Conservation (phyloP, 2,329 filamentous ascomycete species). For the Ceratocystis ficicola region DNA sequence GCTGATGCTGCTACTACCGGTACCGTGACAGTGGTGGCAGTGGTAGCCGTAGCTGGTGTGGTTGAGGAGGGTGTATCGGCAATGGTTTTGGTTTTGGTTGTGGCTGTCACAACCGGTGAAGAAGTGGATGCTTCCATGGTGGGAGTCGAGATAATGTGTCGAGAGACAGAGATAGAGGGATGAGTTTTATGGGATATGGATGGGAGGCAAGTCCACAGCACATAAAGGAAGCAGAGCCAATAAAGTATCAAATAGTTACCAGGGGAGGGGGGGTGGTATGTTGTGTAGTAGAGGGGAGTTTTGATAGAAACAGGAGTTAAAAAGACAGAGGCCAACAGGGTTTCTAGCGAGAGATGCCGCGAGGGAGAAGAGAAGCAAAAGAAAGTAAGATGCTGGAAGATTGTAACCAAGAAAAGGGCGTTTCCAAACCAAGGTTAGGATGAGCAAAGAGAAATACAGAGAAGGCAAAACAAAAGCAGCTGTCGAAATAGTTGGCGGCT, state of each 20-base stretch:
- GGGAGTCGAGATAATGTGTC: background rate
- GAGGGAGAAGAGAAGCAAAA: background rate
- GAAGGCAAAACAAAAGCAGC: background rate
- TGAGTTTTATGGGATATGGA: background rate
- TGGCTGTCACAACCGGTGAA: background rate
- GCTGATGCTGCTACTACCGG: no score
- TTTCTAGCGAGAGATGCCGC: background rate
- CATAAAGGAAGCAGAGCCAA: background rate
- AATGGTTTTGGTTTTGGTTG: conserved; percentile 23
- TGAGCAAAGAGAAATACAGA: background rate
- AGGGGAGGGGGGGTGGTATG: background rate
- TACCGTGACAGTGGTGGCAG: conserved; percentile 39
- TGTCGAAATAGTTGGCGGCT: background rate
- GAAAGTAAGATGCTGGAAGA: background rate
- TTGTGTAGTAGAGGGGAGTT: background rate
- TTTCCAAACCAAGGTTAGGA: background rate
- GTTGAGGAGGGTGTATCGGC: conserved; percentile 25
- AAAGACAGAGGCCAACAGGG: background rate
- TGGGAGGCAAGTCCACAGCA: background rate
- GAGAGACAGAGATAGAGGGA: background rate
- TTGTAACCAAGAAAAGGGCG: background rate
- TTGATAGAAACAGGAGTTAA: background rate
- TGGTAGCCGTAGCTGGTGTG: conserved; percentile 30
- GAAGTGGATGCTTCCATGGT: conserved; percentile 4
- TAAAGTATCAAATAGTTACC: background rate